phyloP scores from a whole-genome alignment of 768 basidiomycete genomes.

The Russula ochroleuca region DNA sequence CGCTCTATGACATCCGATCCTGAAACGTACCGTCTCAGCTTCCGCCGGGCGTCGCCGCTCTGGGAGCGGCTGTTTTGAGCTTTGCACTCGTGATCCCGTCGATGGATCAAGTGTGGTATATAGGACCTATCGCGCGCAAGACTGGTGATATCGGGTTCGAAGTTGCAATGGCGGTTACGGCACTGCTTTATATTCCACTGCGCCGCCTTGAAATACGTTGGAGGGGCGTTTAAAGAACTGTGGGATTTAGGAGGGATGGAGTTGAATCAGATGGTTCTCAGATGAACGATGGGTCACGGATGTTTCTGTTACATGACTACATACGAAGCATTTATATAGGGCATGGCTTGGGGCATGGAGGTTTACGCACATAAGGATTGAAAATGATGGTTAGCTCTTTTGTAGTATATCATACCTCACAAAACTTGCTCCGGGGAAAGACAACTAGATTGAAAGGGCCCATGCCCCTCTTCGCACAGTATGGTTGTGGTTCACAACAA shows the following conservation, averaged over 20 bases:
- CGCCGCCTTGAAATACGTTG: constrained; percentile 36
- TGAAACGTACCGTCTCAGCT: constrained; percentile 55
- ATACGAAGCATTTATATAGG: too few relatives aligned
- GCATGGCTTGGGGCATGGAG: too few relatives aligned
- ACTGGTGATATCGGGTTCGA: constrained; percentile 74
- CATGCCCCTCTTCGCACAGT: too few relatives aligned
- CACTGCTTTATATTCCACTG: constrained; percentile 50
- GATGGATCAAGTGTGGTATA: constrained; percentile 70
- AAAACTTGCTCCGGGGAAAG: too few relatives aligned
- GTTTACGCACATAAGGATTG: too few relatives aligned
- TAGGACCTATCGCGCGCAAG: constrained; percentile 58
- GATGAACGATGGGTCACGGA: neutral
- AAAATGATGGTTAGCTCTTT: too few relatives aligned
- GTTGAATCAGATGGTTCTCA: neutral
- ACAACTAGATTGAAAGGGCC: too few relatives aligned
- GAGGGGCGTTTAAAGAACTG: neutral
- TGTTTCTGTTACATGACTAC: neutral
- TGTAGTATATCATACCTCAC: constrained; percentile 30
- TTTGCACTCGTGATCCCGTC: constrained; percentile 57
- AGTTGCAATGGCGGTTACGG: constrained; percentile 48
- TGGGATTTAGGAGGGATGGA: neutral
- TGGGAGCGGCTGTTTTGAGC: constrained; percentile 46
- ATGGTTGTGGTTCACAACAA: too few relatives aligned
- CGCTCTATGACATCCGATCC: constrained; percentile 43
- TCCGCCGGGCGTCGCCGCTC: constrained; percentile 60